Conservation (phyloP, 106 monocot species). For the Platanthera guangdongensis region DNA sequence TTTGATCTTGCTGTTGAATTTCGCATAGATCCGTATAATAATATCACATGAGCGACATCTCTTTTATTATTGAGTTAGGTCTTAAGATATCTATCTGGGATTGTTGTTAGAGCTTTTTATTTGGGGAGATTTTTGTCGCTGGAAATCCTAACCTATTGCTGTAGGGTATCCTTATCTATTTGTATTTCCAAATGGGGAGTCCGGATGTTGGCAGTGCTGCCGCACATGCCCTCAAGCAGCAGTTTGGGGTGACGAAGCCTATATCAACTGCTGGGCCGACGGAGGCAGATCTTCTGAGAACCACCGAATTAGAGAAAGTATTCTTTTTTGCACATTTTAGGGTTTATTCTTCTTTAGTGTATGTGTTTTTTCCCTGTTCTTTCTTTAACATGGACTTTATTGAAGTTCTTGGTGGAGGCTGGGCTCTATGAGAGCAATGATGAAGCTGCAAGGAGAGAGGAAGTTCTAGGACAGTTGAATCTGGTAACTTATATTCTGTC, state of each 20-base stretch:
- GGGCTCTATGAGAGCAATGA: conserved; percentile 78
- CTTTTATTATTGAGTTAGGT: neutral
- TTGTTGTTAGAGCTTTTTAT: neutral
- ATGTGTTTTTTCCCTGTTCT: neutral
- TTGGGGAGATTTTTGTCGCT: neutral
- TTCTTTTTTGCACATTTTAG: neutral
- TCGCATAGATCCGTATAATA: neutral
- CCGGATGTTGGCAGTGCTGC: conserved; percentile 13
- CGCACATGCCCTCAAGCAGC: conserved; percentile 17
- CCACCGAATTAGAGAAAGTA: conserved; percentile 65
- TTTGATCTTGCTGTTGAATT: neutral
- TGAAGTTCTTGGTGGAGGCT: conserved; percentile 63
- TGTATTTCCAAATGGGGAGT: conserved; percentile 35
- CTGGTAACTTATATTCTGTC: conserved; percentile 28
- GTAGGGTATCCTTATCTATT: neutral
- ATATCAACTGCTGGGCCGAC: conserved; percentile 63
- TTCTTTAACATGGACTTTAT: neutral
- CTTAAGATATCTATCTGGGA: neutral
- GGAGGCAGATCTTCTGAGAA: conserved; percentile 55
- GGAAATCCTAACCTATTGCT: neutral
- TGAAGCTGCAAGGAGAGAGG: conserved; percentile 51
- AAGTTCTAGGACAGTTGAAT: conserved; percentile 67
- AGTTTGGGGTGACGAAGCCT: conserved; percentile 57
- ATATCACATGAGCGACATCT: neutral
- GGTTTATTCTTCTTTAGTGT: neutral